These are phyloP conservation scores for Penicillium flavigenum DNA, from an alignment of 495 filamentous ascomycete species.

Conservation along the genomic window DNA sequence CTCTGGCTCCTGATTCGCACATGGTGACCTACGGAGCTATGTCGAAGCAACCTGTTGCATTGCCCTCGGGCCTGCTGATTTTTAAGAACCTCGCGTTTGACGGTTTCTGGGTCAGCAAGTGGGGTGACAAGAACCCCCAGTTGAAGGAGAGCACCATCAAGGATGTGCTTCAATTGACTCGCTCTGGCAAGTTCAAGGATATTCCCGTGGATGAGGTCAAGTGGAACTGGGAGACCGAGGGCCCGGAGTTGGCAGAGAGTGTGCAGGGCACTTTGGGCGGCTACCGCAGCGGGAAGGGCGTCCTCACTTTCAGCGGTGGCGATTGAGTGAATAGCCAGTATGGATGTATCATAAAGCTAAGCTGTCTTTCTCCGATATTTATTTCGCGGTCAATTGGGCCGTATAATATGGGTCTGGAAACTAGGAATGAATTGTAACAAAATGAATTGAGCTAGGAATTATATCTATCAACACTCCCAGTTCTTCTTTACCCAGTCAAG, in stretches of 20 bases:
- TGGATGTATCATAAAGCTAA: not conserved
- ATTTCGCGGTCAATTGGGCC: not conserved
- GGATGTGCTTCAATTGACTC: constrained; percentile 73
- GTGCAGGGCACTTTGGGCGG: constrained; percentile 77
- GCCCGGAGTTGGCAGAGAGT: constrained; percentile 57
- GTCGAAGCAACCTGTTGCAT: constrained; percentile 74
- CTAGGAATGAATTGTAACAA: constrained; percentile 1
- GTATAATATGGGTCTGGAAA: not conserved
- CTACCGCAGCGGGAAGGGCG: constrained; percentile 79
- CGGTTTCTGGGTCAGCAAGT: constrained; percentile 92
- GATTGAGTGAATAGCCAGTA: constrained; percentile 27
- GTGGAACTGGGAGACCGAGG: constrained; percentile 79
- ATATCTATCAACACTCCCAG: constrained; percentile 55
- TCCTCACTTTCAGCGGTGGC: constrained; percentile 72
- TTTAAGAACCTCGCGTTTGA: constrained; percentile 85
- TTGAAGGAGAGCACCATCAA: constrained; percentile 77
- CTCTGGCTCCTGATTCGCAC: constrained; percentile 61
- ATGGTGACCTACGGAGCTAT: constrained; percentile 96
- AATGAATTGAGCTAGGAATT: not conserved
- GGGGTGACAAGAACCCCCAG: constrained; percentile 73
- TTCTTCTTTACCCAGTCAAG: constrained; percentile 74
- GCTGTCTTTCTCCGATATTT: not conserved
- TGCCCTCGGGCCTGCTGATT: constrained; percentile 79
- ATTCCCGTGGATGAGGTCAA: constrained; percentile 72
- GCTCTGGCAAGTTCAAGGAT: constrained; percentile 76